These are phyloP conservation scores for Trichopus zeylanicus DNA, from an alignment of 116 monocot species.

Conservation along the genomic window DNA sequence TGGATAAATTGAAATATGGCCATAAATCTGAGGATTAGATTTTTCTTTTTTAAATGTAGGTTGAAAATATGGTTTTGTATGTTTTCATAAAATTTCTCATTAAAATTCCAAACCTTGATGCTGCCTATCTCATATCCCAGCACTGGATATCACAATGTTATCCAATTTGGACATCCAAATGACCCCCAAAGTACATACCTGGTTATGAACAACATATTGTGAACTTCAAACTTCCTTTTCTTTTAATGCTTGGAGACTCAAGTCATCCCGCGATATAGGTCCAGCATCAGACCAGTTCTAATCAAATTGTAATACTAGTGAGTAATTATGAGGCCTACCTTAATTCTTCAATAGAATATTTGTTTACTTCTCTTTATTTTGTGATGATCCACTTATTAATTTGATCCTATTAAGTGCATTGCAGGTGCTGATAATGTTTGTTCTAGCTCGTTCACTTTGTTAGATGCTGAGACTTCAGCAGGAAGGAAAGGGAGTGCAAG, in stretches of 20 bases:
- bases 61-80: too few species aligned
- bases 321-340: background rate
- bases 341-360: background rate
- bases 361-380: background rate
- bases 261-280: background rate
- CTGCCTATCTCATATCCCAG: too few species aligned
- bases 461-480: background rate
- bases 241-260: background rate
- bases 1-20: too few species aligned
- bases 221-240: too few species aligned
- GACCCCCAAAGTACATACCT: too few species aligned
- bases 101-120: too few species aligned
- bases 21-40: too few species aligned
- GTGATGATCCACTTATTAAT: background rate
- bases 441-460: background rate
- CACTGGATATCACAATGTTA: too few species aligned
- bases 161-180: too few species aligned
- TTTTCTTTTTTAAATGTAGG: too few species aligned
- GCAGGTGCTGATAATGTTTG: background rate
- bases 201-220: too few species aligned
- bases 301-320: background rate
- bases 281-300: background rate
- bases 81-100: too few species aligned
- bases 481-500: background rate
- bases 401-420: background rate